Conservation (phyloP, 2,329 filamentous ascomycete species). For the Torrubiellomyces zombiae region DNA sequence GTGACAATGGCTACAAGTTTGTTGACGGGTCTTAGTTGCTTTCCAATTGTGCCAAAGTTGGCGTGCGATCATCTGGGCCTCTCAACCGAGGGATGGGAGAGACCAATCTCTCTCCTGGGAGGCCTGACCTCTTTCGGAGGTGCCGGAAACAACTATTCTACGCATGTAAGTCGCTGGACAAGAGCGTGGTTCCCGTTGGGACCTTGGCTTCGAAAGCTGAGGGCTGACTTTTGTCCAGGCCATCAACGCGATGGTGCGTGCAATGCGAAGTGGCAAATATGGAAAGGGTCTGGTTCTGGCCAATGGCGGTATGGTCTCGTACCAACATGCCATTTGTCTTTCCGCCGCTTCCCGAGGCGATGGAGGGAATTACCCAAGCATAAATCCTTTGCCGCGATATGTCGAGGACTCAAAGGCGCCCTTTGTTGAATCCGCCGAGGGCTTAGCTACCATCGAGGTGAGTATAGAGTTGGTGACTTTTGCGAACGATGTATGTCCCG, state of each 20-base stretch:
- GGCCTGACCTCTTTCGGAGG: slow-evolving; percentile 53
- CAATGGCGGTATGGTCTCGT: slow-evolving; percentile 48
- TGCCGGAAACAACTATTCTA: slow-evolving; percentile 54
- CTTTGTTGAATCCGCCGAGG: slow-evolving; percentile 7
- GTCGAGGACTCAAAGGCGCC: slow-evolving; percentile 4
- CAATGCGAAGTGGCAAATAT: slow-evolving; percentile 27
- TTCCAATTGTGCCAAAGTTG: slow-evolving; percentile 52
- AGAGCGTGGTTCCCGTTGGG: slow-evolving; percentile 12
- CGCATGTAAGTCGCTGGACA: slow-evolving; percentile 39
- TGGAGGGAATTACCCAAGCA: slow-evolving; percentile 4
- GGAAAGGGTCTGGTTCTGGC: slow-evolving; percentile 42
- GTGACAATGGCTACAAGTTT: too few relatives aligned
- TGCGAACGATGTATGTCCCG: background rate
- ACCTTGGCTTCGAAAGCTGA: slow-evolving; percentile 1
- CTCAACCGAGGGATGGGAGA: slow-evolving; percentile 24
- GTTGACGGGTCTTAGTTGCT: slow-evolving; percentile 32
- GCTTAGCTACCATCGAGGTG: slow-evolving; percentile 11
- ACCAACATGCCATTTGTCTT: slow-evolving; percentile 45
- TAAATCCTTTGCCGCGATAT: slow-evolving; percentile 5
- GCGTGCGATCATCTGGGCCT: slow-evolving; percentile 43
- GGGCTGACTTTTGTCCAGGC: slow-evolving; percentile 5
- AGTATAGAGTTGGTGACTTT: background rate
- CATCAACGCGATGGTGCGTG: slow-evolving; percentile 37
- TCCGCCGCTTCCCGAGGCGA: slow-evolving; percentile 23
- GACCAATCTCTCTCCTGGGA: slow-evolving; percentile 43